These are phyloP conservation scores for Stephanocyclus meneghinianus DNA, from an alignment of 352 stramenopile genomes.

Conservation along the genomic window DNA sequence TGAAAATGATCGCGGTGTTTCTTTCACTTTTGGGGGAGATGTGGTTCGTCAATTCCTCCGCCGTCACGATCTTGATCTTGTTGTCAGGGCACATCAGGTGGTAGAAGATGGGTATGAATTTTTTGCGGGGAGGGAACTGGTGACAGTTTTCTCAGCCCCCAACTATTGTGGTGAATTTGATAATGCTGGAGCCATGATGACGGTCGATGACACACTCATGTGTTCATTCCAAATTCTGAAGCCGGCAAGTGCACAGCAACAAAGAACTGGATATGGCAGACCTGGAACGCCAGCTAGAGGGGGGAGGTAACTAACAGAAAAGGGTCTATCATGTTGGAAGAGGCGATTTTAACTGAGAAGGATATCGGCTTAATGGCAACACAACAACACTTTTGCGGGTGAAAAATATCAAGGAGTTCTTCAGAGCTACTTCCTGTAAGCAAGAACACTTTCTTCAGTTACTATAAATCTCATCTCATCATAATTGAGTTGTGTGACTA, in stretches of 20 bases:
- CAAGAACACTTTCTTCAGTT: constrained; percentile 5
- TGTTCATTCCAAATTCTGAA: constrained; percentile 85
- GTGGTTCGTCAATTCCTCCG: constrained; percentile 96
- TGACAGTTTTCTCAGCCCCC: constrained; percentile 87
- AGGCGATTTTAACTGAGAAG: constrained; percentile 17
- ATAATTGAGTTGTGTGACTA: constrained; percentile 6
- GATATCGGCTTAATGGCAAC: constrained; percentile 11
- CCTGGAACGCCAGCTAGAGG: constrained; percentile 47
- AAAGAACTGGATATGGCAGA: constrained; percentile 54
- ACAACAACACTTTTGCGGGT: constrained; percentile 4
- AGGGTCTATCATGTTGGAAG: neutral
- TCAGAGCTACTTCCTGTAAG: constrained; percentile 21
- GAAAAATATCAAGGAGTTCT: neutral
- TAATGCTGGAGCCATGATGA: constrained; percentile 87
- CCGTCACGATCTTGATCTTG: constrained; percentile 95
- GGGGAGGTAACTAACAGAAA: constrained; percentile 31
- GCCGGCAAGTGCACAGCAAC: constrained; percentile 58
- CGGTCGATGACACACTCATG: constrained; percentile 85
- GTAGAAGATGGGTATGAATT: constrained; percentile 89
- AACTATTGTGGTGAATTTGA: constrained; percentile 85
- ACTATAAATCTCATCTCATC: constrained; percentile 10
- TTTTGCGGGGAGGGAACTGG: constrained; percentile 85
- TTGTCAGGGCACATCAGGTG: constrained; percentile 97
- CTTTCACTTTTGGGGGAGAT: constrained; percentile 98
- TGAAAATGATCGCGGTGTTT: constrained; percentile 96